Evolutionary conservation across 805 yeast genomes (phyloP), one percentile per base, ranked within the genome.

Genomic region (Candida orba): DNA sequence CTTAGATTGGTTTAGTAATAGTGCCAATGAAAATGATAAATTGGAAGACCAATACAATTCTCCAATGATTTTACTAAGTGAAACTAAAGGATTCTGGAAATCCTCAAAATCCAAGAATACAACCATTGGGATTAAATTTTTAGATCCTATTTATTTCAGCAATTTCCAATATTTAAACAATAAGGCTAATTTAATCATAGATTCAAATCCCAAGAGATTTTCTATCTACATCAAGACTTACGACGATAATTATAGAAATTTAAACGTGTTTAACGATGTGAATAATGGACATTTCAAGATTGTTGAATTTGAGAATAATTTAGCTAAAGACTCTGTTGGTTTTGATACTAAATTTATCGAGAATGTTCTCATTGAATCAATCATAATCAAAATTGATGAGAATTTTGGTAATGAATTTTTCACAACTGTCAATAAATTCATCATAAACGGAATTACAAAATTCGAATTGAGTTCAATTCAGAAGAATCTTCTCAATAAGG

Each of bases 391-490:
- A 18, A 52, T 64, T 4, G 56, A 58, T 22, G 62, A 56, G 10
- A 68, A 66, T 41, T 59, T 66, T 43, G 72, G 72, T 6, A 64
- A 65, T 40, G 46, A 52, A n/a, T 50, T 59, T 15, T 67, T 56
- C 40, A 65, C 67, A 2, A 61, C 72, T 24, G 39, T 67, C 22
- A 58, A 62, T 44, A 71, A 67, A 45, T 66, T 68, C 35, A 53
- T 62, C 6, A 53, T 73, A 10, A 69, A 72, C 45, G 78, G 76
- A 1, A 57, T 72, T 13, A 65, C 70, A 0, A 54, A 57, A 34
- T 57, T 62, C 32, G 73, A 68, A 48, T 37, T 60, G 3, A 40
- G 45, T 4, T 45, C 52, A 8, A 52, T 54, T 10, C 47, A 50
- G 6, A 24, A 42, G 15, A 32, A 54, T 15, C 17, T 52, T 40